Base-by-base conservation (phyloP, 768 basidiomycete genomes). In the Termitomyces sp. region DNA sequence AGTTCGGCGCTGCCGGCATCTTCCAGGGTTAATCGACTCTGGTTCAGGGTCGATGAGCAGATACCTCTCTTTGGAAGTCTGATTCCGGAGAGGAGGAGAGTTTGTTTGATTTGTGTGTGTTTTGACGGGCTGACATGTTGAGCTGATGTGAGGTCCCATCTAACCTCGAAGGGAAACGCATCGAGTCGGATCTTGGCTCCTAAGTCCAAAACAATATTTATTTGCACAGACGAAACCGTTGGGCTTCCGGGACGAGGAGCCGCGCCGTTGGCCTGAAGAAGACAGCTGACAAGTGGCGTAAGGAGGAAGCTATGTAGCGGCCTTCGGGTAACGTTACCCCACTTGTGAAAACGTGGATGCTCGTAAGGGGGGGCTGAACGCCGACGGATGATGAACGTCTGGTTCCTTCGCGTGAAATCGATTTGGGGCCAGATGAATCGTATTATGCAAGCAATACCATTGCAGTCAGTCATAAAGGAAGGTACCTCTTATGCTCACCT, bases 231-330 rank as follows among this genome's bases (percentile, higher is more conserved):
- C 35, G 38, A 43, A 58, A 50, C 13, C 35, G 52, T 43, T 53
- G 43, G 24, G 22, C 53, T 47, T 59, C 60, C 63, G 53, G 61
- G 59, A 61, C 59, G 65, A 69, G 65, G 60, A 56, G 49, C 61
- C 59, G 48, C 61, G 35, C 61, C 61, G 40, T 60, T 60, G 62
- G 54, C 58, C 64, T 69, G 69, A 58, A 69, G 66, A 72, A 68
- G 70, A 63, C 71, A 69, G 66, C 66, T 76, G 74, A 73, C 72
- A 73, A 70, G 75, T 75, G 75, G 74, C 74, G 75, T 73, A 68
- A 64, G 68, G 60, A 69, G 68, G 68, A 73, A 76, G 76, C 72
- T 72, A 76, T 47, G 69, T 66, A 72, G 70, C 69, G 64, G 66
- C 62, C 72, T 73, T 78, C 74, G 68, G 68, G 63, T 72, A 72